phyloP scores from a whole-genome alignment of 768 basidiomycete genomes.

The Xerocomus brunneocitrinus region DNA sequence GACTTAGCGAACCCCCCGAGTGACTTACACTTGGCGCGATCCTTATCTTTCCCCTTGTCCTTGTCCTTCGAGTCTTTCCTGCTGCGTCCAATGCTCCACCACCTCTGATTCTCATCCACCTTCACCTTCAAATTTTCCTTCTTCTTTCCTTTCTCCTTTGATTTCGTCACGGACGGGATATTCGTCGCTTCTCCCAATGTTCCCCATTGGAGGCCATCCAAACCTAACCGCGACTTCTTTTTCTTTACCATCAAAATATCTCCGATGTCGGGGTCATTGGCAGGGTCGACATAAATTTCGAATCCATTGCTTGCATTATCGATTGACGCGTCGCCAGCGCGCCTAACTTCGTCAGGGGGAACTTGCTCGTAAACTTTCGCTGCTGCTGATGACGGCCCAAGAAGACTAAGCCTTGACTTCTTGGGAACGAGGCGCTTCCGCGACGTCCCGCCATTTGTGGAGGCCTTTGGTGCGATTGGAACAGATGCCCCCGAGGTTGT shows the following conservation, averaged over 20 bases:
- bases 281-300: conserved; percentile 68
- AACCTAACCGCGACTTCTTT: conserved; percentile 58
- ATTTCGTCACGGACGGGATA: conserved; percentile 29
- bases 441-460: conserved; percentile 15
- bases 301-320: conserved; percentile 45
- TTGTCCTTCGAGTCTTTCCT: conserved; percentile 66
- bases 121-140: conserved; percentile 35
- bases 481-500: conserved; percentile 4
- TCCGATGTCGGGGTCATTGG: conserved; percentile 58
- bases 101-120: conserved; percentile 53
- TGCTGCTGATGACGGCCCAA: conserved; percentile 27
- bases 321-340: conserved; percentile 33
- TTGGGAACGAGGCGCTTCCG: conserved; percentile 63
- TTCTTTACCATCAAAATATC: conserved; percentile 75
- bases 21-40: conserved; percentile 33
- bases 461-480: conserved; percentile 30
- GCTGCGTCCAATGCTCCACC: conserved; percentile 80
- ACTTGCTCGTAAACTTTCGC: conserved; percentile 38
- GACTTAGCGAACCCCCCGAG: not conserved
- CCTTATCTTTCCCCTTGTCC: conserved; percentile 36
- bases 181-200: conserved; percentile 61
- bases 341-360: conserved; percentile 56
- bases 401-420: conserved; percentile 61
- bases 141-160: conserved; percentile 37
- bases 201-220: conserved; percentile 58